Conservation (phyloP, 192 early-diverging fungal species). For the Coemansia sp. region DNA sequence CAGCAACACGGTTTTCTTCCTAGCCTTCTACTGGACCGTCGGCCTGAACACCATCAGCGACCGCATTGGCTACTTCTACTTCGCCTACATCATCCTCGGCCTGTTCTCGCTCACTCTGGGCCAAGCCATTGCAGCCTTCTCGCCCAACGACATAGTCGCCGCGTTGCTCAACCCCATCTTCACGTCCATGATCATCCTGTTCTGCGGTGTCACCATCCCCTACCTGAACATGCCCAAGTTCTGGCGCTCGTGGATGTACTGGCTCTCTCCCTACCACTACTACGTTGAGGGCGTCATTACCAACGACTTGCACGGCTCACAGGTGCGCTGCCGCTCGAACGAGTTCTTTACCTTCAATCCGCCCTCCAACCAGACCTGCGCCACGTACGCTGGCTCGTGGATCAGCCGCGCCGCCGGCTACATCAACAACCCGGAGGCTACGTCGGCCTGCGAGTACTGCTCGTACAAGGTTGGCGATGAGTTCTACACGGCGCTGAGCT, state of each 20-base stretch:
- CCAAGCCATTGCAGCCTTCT: conserved; percentile 59
- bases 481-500: conserved; percentile 43
- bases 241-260: conserved; percentile 68
- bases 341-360: conserved; percentile 53
- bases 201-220: conserved; percentile 64
- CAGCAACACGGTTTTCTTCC: conserved; percentile 56
- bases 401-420: conserved; percentile 43
- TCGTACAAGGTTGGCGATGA: conserved; percentile 47
- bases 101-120: conserved; percentile 59
- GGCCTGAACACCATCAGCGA: conserved; percentile 53
- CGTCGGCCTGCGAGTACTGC: conserved; percentile 56
- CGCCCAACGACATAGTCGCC: conserved; percentile 58
- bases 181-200: conserved; percentile 58
- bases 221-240: conserved; percentile 58
- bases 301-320: conserved; percentile 57
- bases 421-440: conserved; percentile 38
- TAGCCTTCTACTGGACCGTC: conserved; percentile 63
- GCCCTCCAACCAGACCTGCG: conserved; percentile 53
- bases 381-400: conserved; percentile 53
- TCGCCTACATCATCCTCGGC: conserved; percentile 55
- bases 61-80: conserved; percentile 62
- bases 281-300: conserved; percentile 61
- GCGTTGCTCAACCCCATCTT: conserved; percentile 65
- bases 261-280: conserved; percentile 62
- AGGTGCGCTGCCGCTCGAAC: conserved; percentile 44